These are phyloP conservation scores for Cladophialophora bantiana DNA, from an alignment of 2,329 filamentous ascomycete species.

Conservation along the genomic window DNA sequence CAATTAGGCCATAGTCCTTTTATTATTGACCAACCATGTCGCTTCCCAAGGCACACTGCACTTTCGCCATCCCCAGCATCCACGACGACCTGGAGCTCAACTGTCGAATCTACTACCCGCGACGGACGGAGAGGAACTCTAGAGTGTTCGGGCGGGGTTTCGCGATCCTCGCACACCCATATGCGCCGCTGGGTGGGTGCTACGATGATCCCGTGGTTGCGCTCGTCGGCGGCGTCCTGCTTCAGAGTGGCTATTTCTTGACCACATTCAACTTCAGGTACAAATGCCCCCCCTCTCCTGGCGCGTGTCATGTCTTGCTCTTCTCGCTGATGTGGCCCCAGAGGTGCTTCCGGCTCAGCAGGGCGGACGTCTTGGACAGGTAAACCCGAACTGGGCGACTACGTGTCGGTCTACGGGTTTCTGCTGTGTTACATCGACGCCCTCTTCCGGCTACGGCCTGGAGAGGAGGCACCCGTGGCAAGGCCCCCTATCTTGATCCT, in stretches of 20 bases:
- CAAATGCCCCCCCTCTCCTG: not conserved
- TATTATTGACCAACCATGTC: constrained; percentile 39
- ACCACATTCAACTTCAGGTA: constrained; percentile 93
- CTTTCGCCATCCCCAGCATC: constrained; percentile 82
- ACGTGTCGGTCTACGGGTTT: constrained; percentile 81
- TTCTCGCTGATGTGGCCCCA: constrained; percentile 48
- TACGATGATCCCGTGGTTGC: constrained; percentile 83
- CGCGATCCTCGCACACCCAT: constrained; percentile 85
- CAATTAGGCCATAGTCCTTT: not conserved
- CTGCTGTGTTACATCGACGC: constrained; percentile 55
- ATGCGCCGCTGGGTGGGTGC: constrained; percentile 83
- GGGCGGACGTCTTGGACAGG: constrained; percentile 88
- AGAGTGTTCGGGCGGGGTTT: constrained; percentile 48
- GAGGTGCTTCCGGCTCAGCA: constrained; percentile 76
- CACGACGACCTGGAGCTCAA: constrained; percentile 78
- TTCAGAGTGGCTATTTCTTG: constrained; percentile 76
- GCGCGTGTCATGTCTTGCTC: not conserved
- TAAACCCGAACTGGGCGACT: constrained; percentile 80
- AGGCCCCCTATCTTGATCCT: constrained; percentile 63
- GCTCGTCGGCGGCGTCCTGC: constrained; percentile 67
- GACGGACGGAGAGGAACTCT: constrained; percentile 36
- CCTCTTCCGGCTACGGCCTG: constrained; percentile 18
- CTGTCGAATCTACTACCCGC: constrained; percentile 82
- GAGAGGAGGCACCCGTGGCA: constrained; percentile 24
- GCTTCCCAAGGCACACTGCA: constrained; percentile 50